Base-by-base conservation (phyloP, 2,329 filamentous ascomycete genomes). In the Onygenales sp. region DNA sequence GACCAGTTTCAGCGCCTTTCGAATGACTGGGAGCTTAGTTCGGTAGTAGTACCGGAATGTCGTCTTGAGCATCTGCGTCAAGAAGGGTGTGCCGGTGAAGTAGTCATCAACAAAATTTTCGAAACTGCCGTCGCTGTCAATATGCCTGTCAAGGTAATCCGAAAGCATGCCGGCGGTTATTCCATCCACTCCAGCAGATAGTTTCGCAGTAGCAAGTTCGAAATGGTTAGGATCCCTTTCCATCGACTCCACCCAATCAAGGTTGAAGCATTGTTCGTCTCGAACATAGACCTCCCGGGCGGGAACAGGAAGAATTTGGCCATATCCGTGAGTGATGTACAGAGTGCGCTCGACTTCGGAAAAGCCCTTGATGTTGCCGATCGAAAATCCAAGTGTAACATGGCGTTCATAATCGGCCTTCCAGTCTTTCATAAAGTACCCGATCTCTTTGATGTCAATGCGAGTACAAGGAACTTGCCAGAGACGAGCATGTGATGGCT, bases 391-490 rank as follows among this genome's bases (percentile, higher is more conserved):
- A 54, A 88, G 83, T 58, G 83, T 87, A 61, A 93, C 82, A 67
- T 96, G 91, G 62, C 90, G 86, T 74, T 95, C 90, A 64, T 93
- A 95, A 70, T 97, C 92, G 44, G 90, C 91, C 74, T 92, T 95
- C 91, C 91, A 97, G 71, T 96, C 92, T 78, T 96, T 96, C 88
- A 96, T 93, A 77, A 97, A 97, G 72, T 94, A 95, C 43, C 84
- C 88, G 64, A 97, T 95, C 65, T 97, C 92, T 80, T 95, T 96
- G 78, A 97, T 97, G 70, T 96, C 92, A 65, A 96, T 95, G 57
- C 92, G 87, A 42, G 92, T 97, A 78, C 92, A 97, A 56, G 92
- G 92, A 44, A 97, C 92, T 74, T 96, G 91, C 92, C 92, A 97
- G 51, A 97, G 79, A 59, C 92, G 85, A 58, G 92, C 92, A 70